phyloP scores from a whole-genome alignment of 2,329 filamentous ascomycete genomes.

The Alternaria arbusti region DNA sequence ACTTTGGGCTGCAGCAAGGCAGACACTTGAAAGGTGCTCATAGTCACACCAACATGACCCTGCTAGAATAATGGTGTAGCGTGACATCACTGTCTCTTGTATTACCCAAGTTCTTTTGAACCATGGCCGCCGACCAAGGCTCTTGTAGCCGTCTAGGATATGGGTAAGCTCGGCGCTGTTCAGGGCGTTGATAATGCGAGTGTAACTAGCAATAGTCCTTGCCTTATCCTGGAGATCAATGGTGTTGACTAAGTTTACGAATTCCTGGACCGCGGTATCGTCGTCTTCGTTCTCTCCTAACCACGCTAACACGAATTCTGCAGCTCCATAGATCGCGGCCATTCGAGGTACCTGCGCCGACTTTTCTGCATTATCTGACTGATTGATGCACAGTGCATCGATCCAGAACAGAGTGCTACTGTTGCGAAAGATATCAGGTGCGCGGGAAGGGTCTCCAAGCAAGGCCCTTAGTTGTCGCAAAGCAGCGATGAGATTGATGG shows the following conservation, averaged over 20 bases:
- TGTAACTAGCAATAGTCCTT: too few species aligned
- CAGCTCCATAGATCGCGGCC: not conserved
- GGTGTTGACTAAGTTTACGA: not conserved
- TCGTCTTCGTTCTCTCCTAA: not conserved
- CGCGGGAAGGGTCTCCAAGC: not conserved
- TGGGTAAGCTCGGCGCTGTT: too few species aligned
- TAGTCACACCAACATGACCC: too few species aligned
- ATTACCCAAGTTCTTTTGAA: not conserved
- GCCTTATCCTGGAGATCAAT: too few species aligned
- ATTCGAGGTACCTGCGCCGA: not conserved
- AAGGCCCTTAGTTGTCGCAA: not conserved
- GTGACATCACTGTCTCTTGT: not conserved
- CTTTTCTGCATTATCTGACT: not conserved
- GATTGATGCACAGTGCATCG: not conserved
- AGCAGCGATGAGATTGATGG: not conserved
- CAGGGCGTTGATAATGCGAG: too few species aligned
- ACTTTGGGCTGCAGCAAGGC: too few species aligned
- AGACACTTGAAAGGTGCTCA: too few species aligned
- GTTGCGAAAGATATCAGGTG: not conserved
- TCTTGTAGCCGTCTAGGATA: too few species aligned
- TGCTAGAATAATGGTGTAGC: not conserved
- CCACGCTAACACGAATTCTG: not conserved
- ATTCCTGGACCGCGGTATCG: accelerated
- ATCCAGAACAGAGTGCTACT: not conserved
- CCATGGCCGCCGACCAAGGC: too few species aligned